Conservation (phyloP, 495 filamentous ascomycete genomes). For the Podospora anserina region DNA sequence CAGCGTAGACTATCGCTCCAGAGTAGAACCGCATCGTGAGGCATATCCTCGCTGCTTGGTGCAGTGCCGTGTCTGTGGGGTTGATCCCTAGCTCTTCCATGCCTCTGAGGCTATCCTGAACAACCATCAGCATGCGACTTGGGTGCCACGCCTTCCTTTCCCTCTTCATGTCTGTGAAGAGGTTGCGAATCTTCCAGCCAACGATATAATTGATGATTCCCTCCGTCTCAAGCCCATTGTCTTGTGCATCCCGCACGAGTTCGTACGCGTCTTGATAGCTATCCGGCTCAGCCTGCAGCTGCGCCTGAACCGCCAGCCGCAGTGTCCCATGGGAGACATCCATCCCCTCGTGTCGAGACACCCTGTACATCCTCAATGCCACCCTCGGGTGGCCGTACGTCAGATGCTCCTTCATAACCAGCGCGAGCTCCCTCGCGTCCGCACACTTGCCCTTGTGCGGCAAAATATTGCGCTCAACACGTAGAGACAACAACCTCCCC, state of each 20-base stretch:
- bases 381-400: conserved; percentile 16
- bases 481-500: conserved; percentile 24
- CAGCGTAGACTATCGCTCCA: conserved; percentile 36
- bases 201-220: conserved; percentile 34
- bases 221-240: conserved; percentile 34
- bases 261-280: conserved; percentile 24
- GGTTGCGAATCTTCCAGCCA: conserved; percentile 18
- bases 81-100: conserved; percentile 17
- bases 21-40: conserved; percentile 27
- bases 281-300: conserved; percentile 23
- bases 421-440: conserved; percentile 29
- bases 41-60: conserved; percentile 39
- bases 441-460: conserved; percentile 26
- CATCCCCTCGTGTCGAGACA: conserved; percentile 32
- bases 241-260: conserved; percentile 35
- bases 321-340: conserved; percentile 32
- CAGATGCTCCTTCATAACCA: conserved; percentile 39
- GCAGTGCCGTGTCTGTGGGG: conserved; percentile 31
- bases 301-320: conserved; percentile 41
- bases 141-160: conserved; percentile 12
- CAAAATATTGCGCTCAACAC: conserved; percentile 19
- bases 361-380: conserved; percentile 39
- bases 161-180: conserved; percentile 27
- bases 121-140: conserved; percentile 26
- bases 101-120: conserved; percentile 1